Evolutionary conservation across 2,329 filamentous ascomycete species (phyloP), one percentile per base, ranked within the genome.

Genomic region (Monilinia fructicola): DNA sequence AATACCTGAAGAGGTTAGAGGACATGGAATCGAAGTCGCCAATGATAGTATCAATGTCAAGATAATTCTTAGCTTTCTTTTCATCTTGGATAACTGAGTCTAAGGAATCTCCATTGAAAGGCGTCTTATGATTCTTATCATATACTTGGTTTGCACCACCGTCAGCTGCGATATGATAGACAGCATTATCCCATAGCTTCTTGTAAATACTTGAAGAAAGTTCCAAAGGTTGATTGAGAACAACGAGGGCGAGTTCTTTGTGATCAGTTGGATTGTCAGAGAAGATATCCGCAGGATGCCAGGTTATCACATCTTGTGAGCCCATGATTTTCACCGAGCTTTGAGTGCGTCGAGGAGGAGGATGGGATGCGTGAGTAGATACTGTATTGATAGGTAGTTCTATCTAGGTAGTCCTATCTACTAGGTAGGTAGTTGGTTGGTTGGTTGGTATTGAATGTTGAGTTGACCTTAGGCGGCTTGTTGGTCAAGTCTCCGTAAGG

Each of bases 1-100:
- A 79, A 44, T 84, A 81, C n/a, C 82, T 74, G 63, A 83, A 82
- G 14, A 90, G 84, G 16, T 85, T 78, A 12, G 85, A 81, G 3
- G 80, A 80, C 23, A 98, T 81, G 4, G 94, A 97, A 79, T 99
- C 95, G 12, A 99, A 84, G 76, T 99, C 95, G 56, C 95, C 95
- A 72, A 96, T 87, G 69, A 99, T 93, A 65, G 85, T 81, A 74
- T 91, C 81, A 64, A 67, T 55, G 62, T 42, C 26, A 26, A 62
- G 61, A 35, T 65, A 52, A 21, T 48, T 23, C n/a, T 48, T 11
- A 11, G 60, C 21, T 12, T 52, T 58, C 26, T 10, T 82, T 78
- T 53, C 44, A 7, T 52, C 44, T 16, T 40, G 4, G 23, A 66
- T 48, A 11, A 26, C 35, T 26, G 31, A 12, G 23, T 65, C 53